Percentiles rank a stretch among this genome's conserved stretches.
Conservation (phyloP, 768 basidiomycete genomes). For the Boletus insuetus region DNA sequence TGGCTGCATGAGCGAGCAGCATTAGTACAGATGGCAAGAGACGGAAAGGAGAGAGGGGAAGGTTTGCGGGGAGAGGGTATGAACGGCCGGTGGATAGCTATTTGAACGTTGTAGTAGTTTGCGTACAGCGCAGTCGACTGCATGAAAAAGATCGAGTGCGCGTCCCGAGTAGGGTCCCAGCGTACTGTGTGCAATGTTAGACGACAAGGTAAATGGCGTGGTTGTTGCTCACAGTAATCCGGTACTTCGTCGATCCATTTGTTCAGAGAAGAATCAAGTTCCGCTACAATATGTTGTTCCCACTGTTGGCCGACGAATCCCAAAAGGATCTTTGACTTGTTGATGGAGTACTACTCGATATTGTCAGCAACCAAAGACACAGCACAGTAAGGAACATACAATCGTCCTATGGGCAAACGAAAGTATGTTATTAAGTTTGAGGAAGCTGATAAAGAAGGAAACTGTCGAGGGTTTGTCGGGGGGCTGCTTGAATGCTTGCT, state of each 20-base stretch:
- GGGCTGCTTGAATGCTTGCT: conserved; percentile 60
- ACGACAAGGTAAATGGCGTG: background rate
- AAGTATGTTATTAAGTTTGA: conserved; percentile 63
- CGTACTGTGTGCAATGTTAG: conserved; percentile 31
- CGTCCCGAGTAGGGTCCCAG: conserved; percentile 44
- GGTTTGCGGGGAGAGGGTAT: conserved; percentile 63
- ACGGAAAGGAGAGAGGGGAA: conserved; percentile 47
- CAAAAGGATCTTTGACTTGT: conserved; percentile 54
- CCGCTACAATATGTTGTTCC: conserved; percentile 64
- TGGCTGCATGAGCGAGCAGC: conserved; percentile 75
- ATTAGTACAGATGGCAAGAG: conserved; percentile 83
- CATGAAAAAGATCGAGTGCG: conserved; percentile 37
- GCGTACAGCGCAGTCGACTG: conserved; percentile 52
- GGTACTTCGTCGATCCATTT: conserved; percentile 77
- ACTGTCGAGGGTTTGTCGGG: conserved; percentile 51
- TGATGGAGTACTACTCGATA: conserved; percentile 62
- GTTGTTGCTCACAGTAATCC: conserved; percentile 29
- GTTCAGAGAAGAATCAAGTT: conserved; percentile 74
- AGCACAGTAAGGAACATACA: conserved; percentile 30
- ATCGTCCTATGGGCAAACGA: conserved; percentile 62
- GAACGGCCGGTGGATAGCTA: conserved; percentile 77
- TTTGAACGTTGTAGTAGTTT: conserved; percentile 56
- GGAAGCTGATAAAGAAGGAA: conserved; percentile 48
- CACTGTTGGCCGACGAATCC: conserved; percentile 52
- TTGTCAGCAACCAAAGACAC: background rate